These are phyloP conservation scores for Pseudocohnilembus persalinus DNA, from an alignment of 169 alveolate species.

Conservation along the genomic window DNA sequence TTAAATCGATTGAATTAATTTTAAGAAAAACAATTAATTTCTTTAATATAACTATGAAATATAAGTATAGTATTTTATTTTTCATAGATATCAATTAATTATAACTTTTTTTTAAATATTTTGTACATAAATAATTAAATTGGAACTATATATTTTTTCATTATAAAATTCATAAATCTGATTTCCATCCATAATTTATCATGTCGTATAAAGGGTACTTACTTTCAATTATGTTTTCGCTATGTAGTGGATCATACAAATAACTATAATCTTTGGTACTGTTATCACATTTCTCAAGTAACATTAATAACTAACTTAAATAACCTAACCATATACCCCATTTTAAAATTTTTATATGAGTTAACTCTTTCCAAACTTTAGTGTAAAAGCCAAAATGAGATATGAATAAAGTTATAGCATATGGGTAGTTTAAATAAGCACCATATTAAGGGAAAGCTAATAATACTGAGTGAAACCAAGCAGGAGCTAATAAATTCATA, in stretches of 20 bases:
- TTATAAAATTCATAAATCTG: neutral
- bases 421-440: neutral
- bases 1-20: too few relatives aligned
- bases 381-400: neutral
- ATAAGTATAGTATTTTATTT: neutral
- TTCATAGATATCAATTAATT: too few relatives aligned
- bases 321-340: neutral
- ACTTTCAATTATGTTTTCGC: neutral
- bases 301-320: neutral
- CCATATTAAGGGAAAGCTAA: neutral
- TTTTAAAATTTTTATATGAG: neutral
- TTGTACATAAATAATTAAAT: too few relatives aligned
- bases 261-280: neutral
- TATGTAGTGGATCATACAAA: neutral
- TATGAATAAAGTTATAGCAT: neutral
- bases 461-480: neutral
- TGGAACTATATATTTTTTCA: too few relatives aligned
- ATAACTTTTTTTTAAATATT: too few relatives aligned
- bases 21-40: too few relatives aligned
- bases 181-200: too few relatives aligned
- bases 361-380: neutral
- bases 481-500: neutral
- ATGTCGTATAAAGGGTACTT: neutral
- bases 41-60: neutral
- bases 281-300: neutral